Evolutionary conservation across 176 grass and related monocot species (phyloP).

Genomic region (Thinopyrum elongatum): DNA sequence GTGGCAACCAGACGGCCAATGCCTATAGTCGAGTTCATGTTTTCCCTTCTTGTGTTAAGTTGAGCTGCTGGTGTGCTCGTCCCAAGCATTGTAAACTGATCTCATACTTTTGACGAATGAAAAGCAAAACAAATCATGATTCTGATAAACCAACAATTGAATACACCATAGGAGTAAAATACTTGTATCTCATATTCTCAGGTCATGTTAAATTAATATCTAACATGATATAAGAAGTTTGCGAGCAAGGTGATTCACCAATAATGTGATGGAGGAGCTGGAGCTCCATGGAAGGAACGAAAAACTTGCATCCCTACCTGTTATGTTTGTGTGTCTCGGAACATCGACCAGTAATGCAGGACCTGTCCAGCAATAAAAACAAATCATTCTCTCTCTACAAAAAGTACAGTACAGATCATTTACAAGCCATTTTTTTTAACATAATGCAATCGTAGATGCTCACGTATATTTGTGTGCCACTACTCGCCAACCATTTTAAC

Average conservation of each 20-base stretch:
- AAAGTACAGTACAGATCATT: background rate
- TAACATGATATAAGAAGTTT: background rate
- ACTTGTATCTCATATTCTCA: background rate
- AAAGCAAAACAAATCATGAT: background rate
- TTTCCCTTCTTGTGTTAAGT: background rate
- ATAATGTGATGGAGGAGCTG: background rate
- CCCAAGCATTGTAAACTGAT: background rate
- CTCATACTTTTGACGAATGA: background rate
- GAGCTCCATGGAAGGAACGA: background rate
- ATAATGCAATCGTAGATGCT: no score
- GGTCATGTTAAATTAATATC: background rate
- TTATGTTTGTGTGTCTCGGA: constrained; percentile 83
- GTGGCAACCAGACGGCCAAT: background rate
- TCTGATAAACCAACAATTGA: background rate
- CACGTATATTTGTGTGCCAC: no score
- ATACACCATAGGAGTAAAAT: background rate
- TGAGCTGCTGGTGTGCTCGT: background rate
- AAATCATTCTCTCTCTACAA: background rate
- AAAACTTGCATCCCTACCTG: constrained; percentile 50
- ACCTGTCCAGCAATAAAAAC: constrained; percentile 47
- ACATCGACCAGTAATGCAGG: constrained; percentile 88
- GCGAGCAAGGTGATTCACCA: background rate
- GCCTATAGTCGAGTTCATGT: background rate
- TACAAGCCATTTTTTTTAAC: no score
- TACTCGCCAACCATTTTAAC: no score